A percentile compares a stretch with the other conserved stretches of the same genome.
Conservation (phyloP, 495 filamentous ascomycete species). For the Xeromyces bisporus region DNA sequence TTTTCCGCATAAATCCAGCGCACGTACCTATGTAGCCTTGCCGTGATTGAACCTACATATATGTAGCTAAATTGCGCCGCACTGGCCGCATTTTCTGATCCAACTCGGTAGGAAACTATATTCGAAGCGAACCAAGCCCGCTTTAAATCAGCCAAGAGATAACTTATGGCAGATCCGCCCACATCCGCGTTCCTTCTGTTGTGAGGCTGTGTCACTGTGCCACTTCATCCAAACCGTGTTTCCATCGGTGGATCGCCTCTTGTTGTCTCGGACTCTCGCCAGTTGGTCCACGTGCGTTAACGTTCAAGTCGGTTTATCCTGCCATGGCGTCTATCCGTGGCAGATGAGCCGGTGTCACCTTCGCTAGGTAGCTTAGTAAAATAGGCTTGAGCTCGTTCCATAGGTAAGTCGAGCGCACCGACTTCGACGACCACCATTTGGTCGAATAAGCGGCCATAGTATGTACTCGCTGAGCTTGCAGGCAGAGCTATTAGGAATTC, state of each 20-base stretch:
- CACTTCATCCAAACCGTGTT: background rate
- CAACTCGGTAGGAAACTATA: background rate
- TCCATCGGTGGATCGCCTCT: background rate
- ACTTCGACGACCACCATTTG: background rate
- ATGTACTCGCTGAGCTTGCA: slow-evolving; percentile 8
- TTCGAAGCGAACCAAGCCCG: background rate
- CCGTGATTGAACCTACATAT: too few species aligned
- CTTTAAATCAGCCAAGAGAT: background rate
- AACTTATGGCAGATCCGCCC: background rate
- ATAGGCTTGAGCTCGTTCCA: background rate
- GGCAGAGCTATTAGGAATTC: too few species aligned
- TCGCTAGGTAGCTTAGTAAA: too few species aligned
- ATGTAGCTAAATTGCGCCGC: background rate
- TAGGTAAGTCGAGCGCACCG: background rate
- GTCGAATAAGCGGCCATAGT: background rate
- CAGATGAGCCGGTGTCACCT: background rate
- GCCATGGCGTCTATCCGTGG: too few species aligned
- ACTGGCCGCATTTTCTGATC: background rate
- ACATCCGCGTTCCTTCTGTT: background rate
- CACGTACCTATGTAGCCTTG: background rate
- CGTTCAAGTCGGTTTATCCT: background rate
- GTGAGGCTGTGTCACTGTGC: too few species aligned
- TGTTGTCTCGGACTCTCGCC: too few species aligned
- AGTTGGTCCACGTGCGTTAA: background rate
- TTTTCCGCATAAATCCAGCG: background rate